Evolutionary conservation across 2,329 filamentous ascomycete genomes (phyloP), one percentile per base, ranked within the genome.

Genomic region (Ophiostoma perfectum): DNA sequence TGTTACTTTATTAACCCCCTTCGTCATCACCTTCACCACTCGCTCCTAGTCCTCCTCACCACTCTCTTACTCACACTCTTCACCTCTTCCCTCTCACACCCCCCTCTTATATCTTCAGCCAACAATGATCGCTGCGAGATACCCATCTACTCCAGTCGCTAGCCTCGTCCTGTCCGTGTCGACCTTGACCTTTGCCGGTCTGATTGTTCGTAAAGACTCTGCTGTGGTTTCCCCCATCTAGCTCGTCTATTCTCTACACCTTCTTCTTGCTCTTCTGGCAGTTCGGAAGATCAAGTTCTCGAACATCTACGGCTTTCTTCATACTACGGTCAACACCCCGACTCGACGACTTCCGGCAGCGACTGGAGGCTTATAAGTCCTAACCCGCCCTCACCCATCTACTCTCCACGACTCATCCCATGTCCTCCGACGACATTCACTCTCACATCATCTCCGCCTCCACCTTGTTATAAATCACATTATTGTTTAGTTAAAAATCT

Each of bases 121-220:
- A 78, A 86, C 80, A 75, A 88, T 88, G 86, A 81, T 80, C 83
- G 76, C 86, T 86, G 82, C 79, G 81, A 80, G 78, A 78, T 77
- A 77, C 74, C 73, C 76, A 76, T 78, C 77, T 73, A 80, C 79
- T 80, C 83, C 85, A 88, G 86, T 88, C 85, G 85, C 82, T 83
- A 80, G 84, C 84, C 83, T 81, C 78, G 83, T 81, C 80, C 81
- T 79, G 84, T 86, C 83, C 64, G 66, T 69, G 58, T 69, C 64
- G 67, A 55, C 68, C 69, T 44, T 42, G 76, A 81, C 84, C 39
- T 63, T 42, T 63, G 60, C 60, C 84, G 83, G 84, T 84, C 78
- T 81, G 77, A 81, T 85, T 81, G 77, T 81, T 80, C 77, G 81
- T 84, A 81, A 81, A 82, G 81, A 80, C 76, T 39, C 78, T 77